Percentiles rank a stretch among this genome's conserved stretches.
phyloP scores from a whole-genome alignment of 116 monocot species.

The Cymodocea nodosa region DNA sequence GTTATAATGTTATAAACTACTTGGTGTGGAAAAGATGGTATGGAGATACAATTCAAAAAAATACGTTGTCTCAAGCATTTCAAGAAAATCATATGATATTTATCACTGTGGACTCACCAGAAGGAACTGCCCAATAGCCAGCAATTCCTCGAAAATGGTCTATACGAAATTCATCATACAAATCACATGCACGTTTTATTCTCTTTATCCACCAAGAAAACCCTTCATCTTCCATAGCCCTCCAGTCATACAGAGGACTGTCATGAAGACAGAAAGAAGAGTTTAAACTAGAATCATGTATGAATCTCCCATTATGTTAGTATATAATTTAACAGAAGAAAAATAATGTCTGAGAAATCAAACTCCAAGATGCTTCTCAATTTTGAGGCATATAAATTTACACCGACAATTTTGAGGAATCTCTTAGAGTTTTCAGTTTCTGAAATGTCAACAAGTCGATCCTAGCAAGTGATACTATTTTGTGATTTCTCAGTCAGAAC shows the following conservation, averaged over 20 bases:
- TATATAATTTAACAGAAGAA: too few species aligned
- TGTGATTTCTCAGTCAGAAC: too few species aligned
- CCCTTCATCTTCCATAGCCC: constrained; percentile 70
- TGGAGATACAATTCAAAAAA: neutral
- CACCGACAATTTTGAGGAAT: too few species aligned
- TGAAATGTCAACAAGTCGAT: too few species aligned
- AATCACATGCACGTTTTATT: constrained; percentile 58
- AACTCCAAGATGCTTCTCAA: too few species aligned
- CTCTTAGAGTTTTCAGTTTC: too few species aligned
- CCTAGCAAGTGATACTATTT: too few species aligned
- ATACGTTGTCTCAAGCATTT: neutral
- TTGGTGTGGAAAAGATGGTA: neutral
- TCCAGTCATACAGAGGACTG: constrained; percentile 97
- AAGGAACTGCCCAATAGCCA: constrained; percentile 91
- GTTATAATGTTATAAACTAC: neutral
- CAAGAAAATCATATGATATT: neutral
- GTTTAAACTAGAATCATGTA: neutral
- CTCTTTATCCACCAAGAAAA: constrained; percentile 93
- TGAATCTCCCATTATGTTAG: neutral
- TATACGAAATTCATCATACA: constrained; percentile 92
- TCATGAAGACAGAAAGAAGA: neutral
- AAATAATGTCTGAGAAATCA: too few species aligned
- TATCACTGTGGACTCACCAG: constrained; percentile 26
- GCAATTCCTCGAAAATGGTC: constrained; percentile 92
- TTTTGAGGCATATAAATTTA: too few species aligned